phyloP scores from a whole-genome alignment of 2,329 filamentous ascomycete genomes.

The Aspergillus tanneri region DNA sequence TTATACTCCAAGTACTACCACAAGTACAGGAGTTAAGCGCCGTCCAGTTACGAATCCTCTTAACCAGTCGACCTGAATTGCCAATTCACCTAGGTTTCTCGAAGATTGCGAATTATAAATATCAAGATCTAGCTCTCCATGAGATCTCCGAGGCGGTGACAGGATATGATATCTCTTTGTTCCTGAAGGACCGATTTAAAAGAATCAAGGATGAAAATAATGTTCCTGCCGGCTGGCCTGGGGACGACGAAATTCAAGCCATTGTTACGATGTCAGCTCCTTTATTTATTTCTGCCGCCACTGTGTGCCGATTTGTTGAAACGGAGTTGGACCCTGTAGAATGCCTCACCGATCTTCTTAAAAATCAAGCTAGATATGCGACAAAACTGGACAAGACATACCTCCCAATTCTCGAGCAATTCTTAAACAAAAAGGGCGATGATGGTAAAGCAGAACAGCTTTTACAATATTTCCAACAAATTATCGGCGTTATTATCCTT shows the following conservation, averaged over 20 bases:
- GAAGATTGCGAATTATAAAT: conserved; percentile 12
- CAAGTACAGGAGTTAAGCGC: conserved; percentile 7
- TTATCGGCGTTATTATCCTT: conserved; percentile 2
- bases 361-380: conserved; percentile 8
- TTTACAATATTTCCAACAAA: background rate
- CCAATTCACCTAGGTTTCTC: conserved; percentile 24
- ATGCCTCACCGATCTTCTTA: conserved; percentile 8
- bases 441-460: background rate
- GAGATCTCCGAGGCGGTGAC: conserved; percentile 21
- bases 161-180: conserved; percentile 22
- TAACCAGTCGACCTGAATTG: conserved; percentile 29
- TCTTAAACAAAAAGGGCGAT: no score
- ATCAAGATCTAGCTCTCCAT: conserved; percentile 23
- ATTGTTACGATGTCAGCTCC: conserved; percentile 9
- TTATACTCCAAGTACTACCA: conserved; percentile 24
- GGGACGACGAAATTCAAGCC: background rate
- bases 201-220: conserved; percentile 11
- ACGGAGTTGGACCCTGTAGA: conserved; percentile 4
- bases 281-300: conserved; percentile 14
- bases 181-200: conserved; percentile 16
- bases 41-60: conserved; percentile 19
- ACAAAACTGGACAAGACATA: no score
- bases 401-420: no score
- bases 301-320: conserved; percentile 10
- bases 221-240: conserved; percentile 10